Evolutionary conservation across 2,329 filamentous ascomycete genomes (phyloP), one percentile per base, ranked within the genome.

Genomic region (Gnomoniopsis sp.): DNA sequence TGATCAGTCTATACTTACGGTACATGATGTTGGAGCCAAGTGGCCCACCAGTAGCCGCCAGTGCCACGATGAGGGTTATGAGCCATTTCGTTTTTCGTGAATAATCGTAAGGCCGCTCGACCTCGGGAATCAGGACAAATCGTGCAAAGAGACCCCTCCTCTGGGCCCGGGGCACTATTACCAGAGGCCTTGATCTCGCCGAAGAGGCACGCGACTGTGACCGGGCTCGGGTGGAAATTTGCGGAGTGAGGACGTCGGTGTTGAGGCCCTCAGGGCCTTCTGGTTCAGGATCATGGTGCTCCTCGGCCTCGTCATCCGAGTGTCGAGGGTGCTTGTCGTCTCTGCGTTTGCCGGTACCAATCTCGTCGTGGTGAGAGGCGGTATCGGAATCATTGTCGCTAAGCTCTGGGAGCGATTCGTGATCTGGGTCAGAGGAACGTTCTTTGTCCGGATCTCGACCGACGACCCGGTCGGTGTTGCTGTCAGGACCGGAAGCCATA

Each of bases 11-110:
- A 1, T 26, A 79, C 86, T 74, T 73, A 90, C 88, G 91, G 65
- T 93, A 88, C 58, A 96, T 86, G 56, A 96, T 92, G 1, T 88
- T 84, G 30, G 89, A 93, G 1, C 93, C 93, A 76, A 96, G 85
- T 0, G 93, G 93, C 1, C 89, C 91, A 0, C 85, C 89, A 15
- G 88, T 86, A 1, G 85, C 91, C 2, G 91, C 91, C 17, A 93
- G 69, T 1, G 91, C 88, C 49, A 96, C 84, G 50, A 93, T 83
- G 38, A 85, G 78, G 0, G 92, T 96, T 64, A 97, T 86, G 61
- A 84, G 81, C 92, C 92, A 96, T 84, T 96, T 96, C 15, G 84
- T 90, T 52, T 76, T 81, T 36, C 84, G 82, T 12, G 81, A 76
- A 69, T 96, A 96, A 53, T 90, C 83, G 60, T 87, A 86, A 0